Percentiles rank a stretch among this genome's conserved stretches.
These are phyloP conservation scores for Ogataea methylovora DNA, from an alignment of 805 yeast species.

Conservation along the genomic window DNA sequence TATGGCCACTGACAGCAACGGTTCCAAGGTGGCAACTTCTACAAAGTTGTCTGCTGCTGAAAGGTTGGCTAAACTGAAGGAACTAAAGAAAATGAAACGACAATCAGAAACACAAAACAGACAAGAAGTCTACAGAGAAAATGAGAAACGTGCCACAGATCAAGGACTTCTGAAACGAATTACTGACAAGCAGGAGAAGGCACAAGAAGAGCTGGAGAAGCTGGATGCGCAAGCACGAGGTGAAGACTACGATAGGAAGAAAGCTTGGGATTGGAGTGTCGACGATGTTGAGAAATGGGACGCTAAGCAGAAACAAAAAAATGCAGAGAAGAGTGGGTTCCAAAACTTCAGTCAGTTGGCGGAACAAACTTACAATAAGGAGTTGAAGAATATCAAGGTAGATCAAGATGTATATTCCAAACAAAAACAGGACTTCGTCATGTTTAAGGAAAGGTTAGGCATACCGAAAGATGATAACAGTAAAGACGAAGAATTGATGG, in stretches of 20 bases:
- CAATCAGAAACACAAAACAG: slow-evolving; percentile 23
- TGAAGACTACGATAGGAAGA: slow-evolving; percentile 32
- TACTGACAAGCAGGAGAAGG: slow-evolving; percentile 26
- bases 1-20: too few species aligned
- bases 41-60: slow-evolving; percentile 2
- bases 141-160: slow-evolving; percentile 17
- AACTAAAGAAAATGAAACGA: slow-evolving; percentile 20
- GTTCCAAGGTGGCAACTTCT: too few species aligned
- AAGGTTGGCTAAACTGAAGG: slow-evolving; percentile 19
- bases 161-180: slow-evolving; percentile 18
- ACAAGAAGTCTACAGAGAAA: slow-evolving; percentile 30
- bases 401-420: slow-evolving; percentile 33
- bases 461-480: slow-evolving; percentile 11
- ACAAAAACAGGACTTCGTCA: slow-evolving; percentile 25
- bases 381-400: slow-evolving; percentile 29
- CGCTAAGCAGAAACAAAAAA: slow-evolving; percentile 24
- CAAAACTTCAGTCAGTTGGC: slow-evolving; percentile 51
- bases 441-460: slow-evolving; percentile 16
- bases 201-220: slow-evolving; percentile 30
- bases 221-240: slow-evolving; percentile 29
- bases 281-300: slow-evolving; percentile 66
- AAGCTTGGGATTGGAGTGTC: slow-evolving; percentile 49
- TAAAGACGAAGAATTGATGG: slow-evolving; percentile 5
- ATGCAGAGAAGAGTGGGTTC: slow-evolving; percentile 29
- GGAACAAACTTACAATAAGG: slow-evolving; percentile 50